Base-by-base conservation (phyloP, 352 stramenopile species). In the Plasmopara viticola region DNA sequence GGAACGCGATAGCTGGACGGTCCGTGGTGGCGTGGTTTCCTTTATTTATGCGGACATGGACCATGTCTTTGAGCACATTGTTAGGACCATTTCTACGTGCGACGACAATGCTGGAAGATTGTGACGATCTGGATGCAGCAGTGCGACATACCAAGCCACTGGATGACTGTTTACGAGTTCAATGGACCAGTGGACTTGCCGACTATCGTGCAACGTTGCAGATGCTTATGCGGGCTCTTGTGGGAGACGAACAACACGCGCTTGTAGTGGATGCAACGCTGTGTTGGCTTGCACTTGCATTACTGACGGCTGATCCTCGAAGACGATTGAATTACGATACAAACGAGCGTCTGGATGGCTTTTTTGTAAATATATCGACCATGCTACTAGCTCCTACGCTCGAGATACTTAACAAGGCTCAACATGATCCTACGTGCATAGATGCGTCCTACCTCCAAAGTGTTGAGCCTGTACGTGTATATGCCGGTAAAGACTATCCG, bases 101-200 rank as follows among this genome's bases (percentile, higher is more conserved):
- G 41, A 83, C 74, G 13, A 86, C 68, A n/a, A 79, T 90, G 60
- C 69, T 74, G 0, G 69, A 88, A 29, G 74, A 86, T 17, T 64
- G 64, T 6, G 65, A 70, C 9, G 66, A 76, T 30, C 68, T 84
- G n/a, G 69, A 78, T 38, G 43, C 72, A 7, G 72, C 58, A 29
- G 56, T 74, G 14, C 52, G 60, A 25, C 31, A 51, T 48, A 41
- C 34, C 45, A 6, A 53, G 56, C 25, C 47, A 66, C 38, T 56
- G 17, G 49, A 70, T 42, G 52, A 66, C 12, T 56, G 63, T 7
- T 49, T 87, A 20, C 68, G 72, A 39, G 38, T 59, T 3, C 68
- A 87, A 37, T 88, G 78, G 78, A 64, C 64, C 17, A 66, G 60
- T 48, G 72, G 74, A 0, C 86, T 78, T 42, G 15, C 48, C 0